Base-by-base conservation (phyloP, 2,329 filamentous ascomycete species). In the Microsporum ferrugineum region DNA sequence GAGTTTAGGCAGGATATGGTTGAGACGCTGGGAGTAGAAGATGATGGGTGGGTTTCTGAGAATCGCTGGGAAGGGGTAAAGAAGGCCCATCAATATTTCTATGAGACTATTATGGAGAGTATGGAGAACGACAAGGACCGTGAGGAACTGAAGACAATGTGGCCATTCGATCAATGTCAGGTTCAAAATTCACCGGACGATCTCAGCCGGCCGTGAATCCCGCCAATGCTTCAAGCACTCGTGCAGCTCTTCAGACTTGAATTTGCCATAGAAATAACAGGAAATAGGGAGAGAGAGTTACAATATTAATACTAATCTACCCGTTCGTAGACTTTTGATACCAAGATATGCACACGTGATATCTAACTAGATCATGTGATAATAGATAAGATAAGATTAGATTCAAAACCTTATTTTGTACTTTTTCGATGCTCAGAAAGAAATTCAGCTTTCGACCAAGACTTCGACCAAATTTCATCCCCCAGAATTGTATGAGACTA, bases 61-160 rank as follows among this genome's bases (percentile, higher is more conserved):
- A 59, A 63, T 59, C 62, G 61, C 57, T 65, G 62, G 62, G 64
- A 65, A 53, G 62, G 31, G 58, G 62, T 61, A 17, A 45, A 59
- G 31, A 43, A 62, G 38, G 51, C 62, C 43, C 62, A 65, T 62
- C 51, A 39, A 49, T 55, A 62, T 56, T 41, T 64, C 5, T 65
- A 63, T 60, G 61, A 65, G 41, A 61, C 29, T 41, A 51, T 65
- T 27, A 63, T 65, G 60, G 60, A 43, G 27, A 23, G 5, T 55
- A 39, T 63, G 61, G 64, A 64, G 61, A 60, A 57, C 59, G 62
- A 65, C 33, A 61, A 63, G 59, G 62, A 63, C 12, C 63, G 63
- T 39, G 51, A 62, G 39, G 63, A 63, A 38, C 3, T 63, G 36
- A 65, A 17, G 63, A 65, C 31, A 60, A 68, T 47, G 66, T 65